A percentile compares a stretch with the other conserved stretches of the same genome.
phyloP scores from a whole-genome alignment of 2,329 filamentous ascomycete genomes.

The Gremmenia infestans region DNA sequence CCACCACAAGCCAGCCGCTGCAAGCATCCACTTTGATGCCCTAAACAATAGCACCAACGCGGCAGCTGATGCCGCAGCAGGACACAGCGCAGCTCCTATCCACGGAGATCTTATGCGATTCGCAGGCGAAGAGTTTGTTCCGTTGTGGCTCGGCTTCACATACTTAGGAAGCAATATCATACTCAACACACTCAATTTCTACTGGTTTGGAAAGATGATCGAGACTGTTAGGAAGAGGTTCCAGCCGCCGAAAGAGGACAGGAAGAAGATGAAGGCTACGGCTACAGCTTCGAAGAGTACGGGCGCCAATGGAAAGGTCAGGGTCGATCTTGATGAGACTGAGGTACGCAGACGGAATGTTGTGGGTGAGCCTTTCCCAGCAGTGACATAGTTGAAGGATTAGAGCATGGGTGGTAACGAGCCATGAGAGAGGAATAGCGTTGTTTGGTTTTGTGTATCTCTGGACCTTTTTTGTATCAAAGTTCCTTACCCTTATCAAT shows the following conservation, averaged over 20 bases:
- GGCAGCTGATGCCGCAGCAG: constrained; percentile 30
- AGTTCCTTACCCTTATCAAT: too few relatives aligned
- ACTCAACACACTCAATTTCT: constrained; percentile 73
- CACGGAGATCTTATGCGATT: constrained; percentile 44
- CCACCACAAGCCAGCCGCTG: constrained; percentile 37
- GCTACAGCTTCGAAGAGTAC: constrained; percentile 24
- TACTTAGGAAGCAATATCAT: constrained; percentile 68
- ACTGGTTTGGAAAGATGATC: constrained; percentile 88
- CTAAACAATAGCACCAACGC: constrained; percentile 33
- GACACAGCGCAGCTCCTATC: constrained; percentile 24
- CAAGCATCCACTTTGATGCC: constrained; percentile 32
- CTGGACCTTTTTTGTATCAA: too few relatives aligned
- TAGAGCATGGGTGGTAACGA: neutral
- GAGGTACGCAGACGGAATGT: constrained; percentile 29
- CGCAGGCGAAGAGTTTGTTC: constrained; percentile 50
- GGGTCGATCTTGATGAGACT: constrained; percentile 27
- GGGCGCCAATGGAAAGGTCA: constrained; percentile 25
- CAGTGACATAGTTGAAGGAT: constrained; percentile 15
- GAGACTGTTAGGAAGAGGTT: constrained; percentile 73
- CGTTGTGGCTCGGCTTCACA: constrained; percentile 61
- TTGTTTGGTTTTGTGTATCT: neutral
- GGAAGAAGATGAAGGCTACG: constrained; percentile 28
- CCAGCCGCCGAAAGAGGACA: constrained; percentile 42
- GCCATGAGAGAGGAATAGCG: neutral
- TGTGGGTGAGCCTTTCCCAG: constrained; percentile 17